Evolutionary conservation across 139 green algal genomes (phyloP), one percentile per base, ranked within the genome.

Genomic region (Chlamydomonas sp.): DNA sequence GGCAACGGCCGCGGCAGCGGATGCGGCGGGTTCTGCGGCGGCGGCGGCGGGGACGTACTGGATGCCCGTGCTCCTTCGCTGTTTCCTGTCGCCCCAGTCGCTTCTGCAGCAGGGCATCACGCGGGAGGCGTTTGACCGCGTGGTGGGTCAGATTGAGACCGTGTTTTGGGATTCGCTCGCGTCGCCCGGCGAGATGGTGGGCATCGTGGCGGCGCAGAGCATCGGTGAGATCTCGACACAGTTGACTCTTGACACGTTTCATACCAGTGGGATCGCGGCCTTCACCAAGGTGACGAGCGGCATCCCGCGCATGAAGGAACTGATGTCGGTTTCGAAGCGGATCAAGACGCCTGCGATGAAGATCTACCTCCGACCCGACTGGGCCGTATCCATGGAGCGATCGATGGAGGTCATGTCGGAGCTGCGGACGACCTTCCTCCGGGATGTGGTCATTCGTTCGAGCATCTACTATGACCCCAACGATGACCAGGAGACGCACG

Each of bases 141-240:
- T 98, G 26, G 48, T 96, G 57, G 89, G 84, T 16, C 87, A 68
- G 10, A 20, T 68, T 6, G 31, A 30, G 6, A 28, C 31, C 30
- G 60, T 48, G 22, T 68, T 68, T 29, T 43, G 8, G 13, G 8
- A 10, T 48, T 28, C 60, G 33, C 24, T 73, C 29, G 67, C 35
- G n/a, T 71, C 83, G 0, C 57, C 89, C 58, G 84, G 78, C 0
- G 78, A 83, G 22, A 87, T 91, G 8, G 91, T 97, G 31, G 93
- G 93, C 70, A 91, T 86, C 20, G 78, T 98, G 6, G 93, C 93
- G 5, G 93, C 93, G 13, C 91, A 97, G 79, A 90, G 76, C 65
- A 94, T 97, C 60, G 92, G 93, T 2, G 91, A 97, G 88, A 90
- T 91, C 29, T 93, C 91, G 33, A 98, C 93, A 36, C 86, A 91